Percentiles rank a stretch among this genome's conserved stretches.
These are phyloP conservation scores for Globisporangium paddicum DNA, from an alignment of 352 stramenopile species.

Conservation along the genomic window DNA sequence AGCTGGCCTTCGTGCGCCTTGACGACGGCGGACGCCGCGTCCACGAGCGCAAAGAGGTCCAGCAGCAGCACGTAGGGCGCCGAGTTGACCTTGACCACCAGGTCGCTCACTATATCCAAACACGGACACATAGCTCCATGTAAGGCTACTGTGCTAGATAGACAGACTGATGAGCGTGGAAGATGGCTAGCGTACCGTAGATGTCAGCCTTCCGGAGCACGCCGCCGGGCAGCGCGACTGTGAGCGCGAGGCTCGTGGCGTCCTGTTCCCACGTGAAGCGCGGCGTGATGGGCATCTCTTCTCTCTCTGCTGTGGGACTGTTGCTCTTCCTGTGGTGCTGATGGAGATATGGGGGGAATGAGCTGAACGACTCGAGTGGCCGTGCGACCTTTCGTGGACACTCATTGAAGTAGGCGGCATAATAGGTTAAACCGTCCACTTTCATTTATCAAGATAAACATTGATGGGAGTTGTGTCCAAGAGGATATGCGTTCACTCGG, in stretches of 20 bases:
- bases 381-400: no score
- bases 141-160: background rate
- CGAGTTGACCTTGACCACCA: constrained; percentile 79
- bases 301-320: background rate
- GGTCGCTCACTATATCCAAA: constrained; percentile 71
- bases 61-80: constrained; percentile 70
- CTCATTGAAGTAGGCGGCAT: no score
- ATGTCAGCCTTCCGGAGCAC: constrained; percentile 51
- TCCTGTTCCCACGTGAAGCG: constrained; percentile 69
- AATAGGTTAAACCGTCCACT: no score
- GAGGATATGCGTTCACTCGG: no score
- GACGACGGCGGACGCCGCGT: constrained; percentile 41
- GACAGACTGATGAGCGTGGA: background rate
- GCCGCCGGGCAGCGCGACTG: constrained; percentile 45
- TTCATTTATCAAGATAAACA: no score
- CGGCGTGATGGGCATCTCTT: constrained; percentile 58
- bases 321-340: no score
- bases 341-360: background rate
- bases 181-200: constrained; percentile 39
- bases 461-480: no score
- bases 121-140: no score
- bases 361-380: background rate
- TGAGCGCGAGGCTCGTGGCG: constrained; percentile 34
- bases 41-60: constrained; percentile 54
- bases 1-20: constrained; percentile 42